Conservation (phyloP, 768 basidiomycete species). For the Tylopilus vinaceipallidus region DNA sequence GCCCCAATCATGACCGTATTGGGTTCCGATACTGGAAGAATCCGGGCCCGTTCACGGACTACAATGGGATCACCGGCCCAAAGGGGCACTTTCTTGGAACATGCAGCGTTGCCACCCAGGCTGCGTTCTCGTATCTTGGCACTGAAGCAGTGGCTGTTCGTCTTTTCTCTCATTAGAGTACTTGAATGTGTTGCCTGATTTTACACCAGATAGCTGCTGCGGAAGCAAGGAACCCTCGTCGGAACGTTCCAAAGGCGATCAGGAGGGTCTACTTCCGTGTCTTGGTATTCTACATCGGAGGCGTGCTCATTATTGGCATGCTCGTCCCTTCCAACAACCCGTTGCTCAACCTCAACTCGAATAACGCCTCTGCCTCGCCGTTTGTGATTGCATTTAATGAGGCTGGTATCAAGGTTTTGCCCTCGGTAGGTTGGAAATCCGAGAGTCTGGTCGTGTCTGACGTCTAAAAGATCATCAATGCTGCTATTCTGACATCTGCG, state of each 20-base stretch:
- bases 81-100: constrained; percentile 50
- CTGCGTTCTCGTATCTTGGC: constrained; percentile 59
- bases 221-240: constrained; percentile 50
- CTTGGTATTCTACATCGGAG: constrained; percentile 37
- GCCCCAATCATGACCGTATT: constrained; percentile 47
- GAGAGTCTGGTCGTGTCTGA: not conserved
- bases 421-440: constrained; percentile 34
- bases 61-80: constrained; percentile 36
- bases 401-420: constrained; percentile 58
- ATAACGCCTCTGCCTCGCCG: constrained; percentile 46
- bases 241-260: constrained; percentile 40
- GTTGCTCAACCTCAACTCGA: constrained; percentile 36
- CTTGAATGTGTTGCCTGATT: not conserved
- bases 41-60: constrained; percentile 56
- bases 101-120: constrained; percentile 55
- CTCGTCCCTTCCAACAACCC: constrained; percentile 48
- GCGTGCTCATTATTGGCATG: constrained; percentile 46
- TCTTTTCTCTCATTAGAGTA: not conserved
- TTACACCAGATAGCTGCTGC: constrained; percentile 39
- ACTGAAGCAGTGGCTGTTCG: constrained; percentile 49
- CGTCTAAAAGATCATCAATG: constrained; percentile 32
- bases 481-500: constrained; percentile 42
- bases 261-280: constrained; percentile 45
- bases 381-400: constrained; percentile 55
- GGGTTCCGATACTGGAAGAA: constrained; percentile 45